Base-by-base conservation (phyloP, 768 basidiomycete species). In the Leccinum disarticulatum region DNA sequence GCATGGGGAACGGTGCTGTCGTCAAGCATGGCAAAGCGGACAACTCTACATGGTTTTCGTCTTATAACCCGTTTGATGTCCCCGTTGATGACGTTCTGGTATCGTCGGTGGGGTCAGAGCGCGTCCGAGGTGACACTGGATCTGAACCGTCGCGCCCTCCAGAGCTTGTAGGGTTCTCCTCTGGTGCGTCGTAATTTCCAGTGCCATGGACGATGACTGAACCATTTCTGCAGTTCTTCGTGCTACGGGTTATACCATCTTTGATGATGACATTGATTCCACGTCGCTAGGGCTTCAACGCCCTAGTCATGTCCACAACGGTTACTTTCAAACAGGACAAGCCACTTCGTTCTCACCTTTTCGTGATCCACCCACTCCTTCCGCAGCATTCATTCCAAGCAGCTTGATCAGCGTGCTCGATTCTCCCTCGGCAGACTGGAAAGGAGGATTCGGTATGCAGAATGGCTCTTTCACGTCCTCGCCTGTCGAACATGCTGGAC, bases 341-440 rank as follows among this genome's bases (percentile, higher is more conserved):
- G 35, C 46, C 28, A 69, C 68, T 27, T 74, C 73, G 3, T 87
- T 87, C 69, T 80, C 82, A 35, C 83, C 86, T 7, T 88, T 89
- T 62, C 71, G 70, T 51, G 85, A 85, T 59, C 62, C 61, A 25
- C 69, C 62, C 28, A 64, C 70, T 2, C 69, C 69, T n/a, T 80
- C 81, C 27, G 74, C 81, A 52, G 79, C 81, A 10, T 73, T 84
- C 57, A 83, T 88, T 58, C 83, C 87, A 35, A 79, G 80, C 51
- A 79, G 80, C 66, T 74, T 87, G 30, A 81, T 73, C 57, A 75
- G 67, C 28, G 64, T 75, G 17, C 66, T 85, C 62, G 75, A 80
- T 54, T 83, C 86, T 25, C 73, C 87, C 28, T 83, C 85, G 55
- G 80, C 80, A 52, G 82, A 84, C 61, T 85, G 84, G 81, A 79